phyloP scores from a whole-genome alignment of 1,284 basidiomycete species.

The Puccinia coronata region DNA sequence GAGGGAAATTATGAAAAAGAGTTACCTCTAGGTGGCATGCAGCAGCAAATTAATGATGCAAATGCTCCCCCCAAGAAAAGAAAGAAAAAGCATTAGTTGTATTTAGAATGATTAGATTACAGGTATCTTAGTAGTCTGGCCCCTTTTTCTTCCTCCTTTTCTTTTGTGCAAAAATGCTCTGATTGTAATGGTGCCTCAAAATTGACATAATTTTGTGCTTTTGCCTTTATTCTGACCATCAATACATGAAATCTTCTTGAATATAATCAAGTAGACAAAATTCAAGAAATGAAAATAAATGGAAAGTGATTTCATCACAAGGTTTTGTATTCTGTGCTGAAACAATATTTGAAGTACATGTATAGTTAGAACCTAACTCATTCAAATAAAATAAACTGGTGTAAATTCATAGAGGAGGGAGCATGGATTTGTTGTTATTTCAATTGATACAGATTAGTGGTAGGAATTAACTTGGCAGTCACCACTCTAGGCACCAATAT shows the following conservation, averaged over 20 bases:
- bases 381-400: neutral
- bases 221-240: too few species aligned
- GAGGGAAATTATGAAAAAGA: too few species aligned
- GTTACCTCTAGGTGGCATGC: too few species aligned
- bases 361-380: neutral
- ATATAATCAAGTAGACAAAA: too few species aligned
- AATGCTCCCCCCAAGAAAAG: conserved; percentile 3
- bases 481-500: neutral
- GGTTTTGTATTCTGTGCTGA: too few species aligned
- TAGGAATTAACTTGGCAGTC: neutral
- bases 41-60: too few species aligned
- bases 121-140: neutral
- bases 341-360: neutral
- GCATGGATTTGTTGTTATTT: neutral
- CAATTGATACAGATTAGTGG: neutral
- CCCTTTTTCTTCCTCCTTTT: neutral
- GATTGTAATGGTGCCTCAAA: neutral
- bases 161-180: neutral
- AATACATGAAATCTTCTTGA: too few species aligned
- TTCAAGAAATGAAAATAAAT: too few species aligned
- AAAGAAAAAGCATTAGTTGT: neutral
- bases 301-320: too few species aligned
- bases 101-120: too few species aligned
- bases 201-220: neutral
- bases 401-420: neutral